These are phyloP conservation scores for Huntiella bhutanensis DNA, from an alignment of 2,329 filamentous ascomycete species.

Conservation along the genomic window DNA sequence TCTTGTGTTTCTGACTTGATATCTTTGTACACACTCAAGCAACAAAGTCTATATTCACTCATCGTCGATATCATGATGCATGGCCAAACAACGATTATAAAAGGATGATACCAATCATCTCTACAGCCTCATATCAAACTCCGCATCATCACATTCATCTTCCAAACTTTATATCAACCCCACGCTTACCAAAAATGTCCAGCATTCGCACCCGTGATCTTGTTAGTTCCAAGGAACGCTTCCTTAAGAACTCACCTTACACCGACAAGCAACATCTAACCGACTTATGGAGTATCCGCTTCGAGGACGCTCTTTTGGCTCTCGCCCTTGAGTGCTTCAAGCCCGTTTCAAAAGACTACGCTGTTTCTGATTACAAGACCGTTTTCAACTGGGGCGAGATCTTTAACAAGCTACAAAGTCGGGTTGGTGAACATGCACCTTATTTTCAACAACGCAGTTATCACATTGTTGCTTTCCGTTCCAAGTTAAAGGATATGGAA, in stretches of 20 bases:
- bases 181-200: too few relatives aligned
- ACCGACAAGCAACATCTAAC: conserved; percentile 51
- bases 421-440: conserved; percentile 19
- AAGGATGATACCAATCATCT: too few relatives aligned
- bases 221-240: conserved; percentile 14
- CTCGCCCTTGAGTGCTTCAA: conserved; percentile 47
- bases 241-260: conserved; percentile 59
- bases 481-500: conserved; percentile 46
- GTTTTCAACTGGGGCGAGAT: conserved; percentile 61
- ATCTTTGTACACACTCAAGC: too few relatives aligned
- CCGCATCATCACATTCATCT: too few relatives aligned
- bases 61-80: too few relatives aligned
- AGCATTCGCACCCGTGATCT: conserved; percentile 3
- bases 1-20: too few relatives aligned
- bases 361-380: conserved; percentile 51
- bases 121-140: too few relatives aligned
- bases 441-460: conserved; percentile 47
- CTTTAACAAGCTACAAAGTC: conserved; percentile 33
- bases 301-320: conserved; percentile 49
- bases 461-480: conserved; percentile 74
- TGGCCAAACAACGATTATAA: too few relatives aligned
- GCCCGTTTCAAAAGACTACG: conserved; percentile 50
- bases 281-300: conserved; percentile 46
- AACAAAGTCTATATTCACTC: too few relatives aligned
- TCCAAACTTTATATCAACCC: too few relatives aligned